A percentile compares a stretch with the other conserved stretches of the same genome.
These are phyloP conservation scores for Coemansia javaensis DNA, from an alignment of 192 early-diverging fungal species.

Conservation along the genomic window DNA sequence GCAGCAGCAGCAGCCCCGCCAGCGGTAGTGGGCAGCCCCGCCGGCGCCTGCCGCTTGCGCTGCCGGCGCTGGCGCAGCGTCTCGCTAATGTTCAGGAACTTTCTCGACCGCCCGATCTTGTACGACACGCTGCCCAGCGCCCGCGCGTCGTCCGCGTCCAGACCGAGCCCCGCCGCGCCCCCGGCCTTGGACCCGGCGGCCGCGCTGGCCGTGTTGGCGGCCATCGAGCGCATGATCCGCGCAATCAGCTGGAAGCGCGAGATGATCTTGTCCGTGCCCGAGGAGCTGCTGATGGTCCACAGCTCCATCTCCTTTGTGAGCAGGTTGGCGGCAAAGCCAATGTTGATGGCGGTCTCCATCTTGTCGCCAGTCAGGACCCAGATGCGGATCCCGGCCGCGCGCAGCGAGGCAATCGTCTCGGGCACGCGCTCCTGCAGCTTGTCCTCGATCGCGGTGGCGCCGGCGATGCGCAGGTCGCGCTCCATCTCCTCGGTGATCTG, in stretches of 20 bases:
- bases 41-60: constrained; percentile 2
- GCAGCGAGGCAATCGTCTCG: constrained; percentile 76
- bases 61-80: constrained; percentile 17
- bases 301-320: constrained; percentile 67
- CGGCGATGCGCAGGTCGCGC: constrained; percentile 71
- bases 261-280: constrained; percentile 37
- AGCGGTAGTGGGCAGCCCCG: too few relatives aligned
- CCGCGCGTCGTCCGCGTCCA: constrained; percentile 27
- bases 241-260: constrained; percentile 46
- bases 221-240: constrained; percentile 47
- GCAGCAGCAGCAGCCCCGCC: too few relatives aligned
- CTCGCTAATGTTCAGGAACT: constrained; percentile 31
- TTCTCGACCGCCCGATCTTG: constrained; percentile 45
- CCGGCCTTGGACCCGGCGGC: neutral
- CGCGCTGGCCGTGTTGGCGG: constrained; percentile 10
- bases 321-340: constrained; percentile 83
- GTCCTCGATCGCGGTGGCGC: constrained; percentile 96
- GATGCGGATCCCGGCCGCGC: constrained; percentile 85
- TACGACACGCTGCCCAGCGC: constrained; percentile 50
- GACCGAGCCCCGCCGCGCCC: constrained; percentile 4
- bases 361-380: constrained; percentile 99
- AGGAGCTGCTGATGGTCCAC: constrained; percentile 54
- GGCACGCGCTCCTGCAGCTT: constrained; percentile 95
- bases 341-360: constrained; percentile 97
- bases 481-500: constrained; percentile 76